Evolutionary conservation across 169 alveolate genomes (phyloP), one percentile per base, ranked within the genome.

Genomic region (Plasmodium gonderi): DNA sequence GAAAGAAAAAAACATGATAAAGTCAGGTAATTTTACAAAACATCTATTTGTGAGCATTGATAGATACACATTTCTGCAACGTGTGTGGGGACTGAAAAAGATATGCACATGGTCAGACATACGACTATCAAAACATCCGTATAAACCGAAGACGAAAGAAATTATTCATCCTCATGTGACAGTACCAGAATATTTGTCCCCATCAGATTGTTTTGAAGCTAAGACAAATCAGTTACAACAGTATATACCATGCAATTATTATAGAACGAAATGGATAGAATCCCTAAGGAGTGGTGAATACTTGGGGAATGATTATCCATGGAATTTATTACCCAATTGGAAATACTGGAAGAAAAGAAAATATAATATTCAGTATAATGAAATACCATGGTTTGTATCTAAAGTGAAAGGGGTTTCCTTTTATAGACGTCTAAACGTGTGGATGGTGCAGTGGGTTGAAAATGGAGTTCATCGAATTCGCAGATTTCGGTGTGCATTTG

Each of bases 401-500:
- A 91, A 94, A 38, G 95, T 90, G 12, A 94, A 94, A 68, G 95
- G 96, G 31, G 96, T 95, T 29, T 90, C 91, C 26, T 95, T 67
- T 80, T 95, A 95, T 68, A 47, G 92, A 54, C 93, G 97, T 90
- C 81, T 96, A 79, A 94, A 96, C 65, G 97, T 95, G n/a, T 96
- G 96, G 96, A 82, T 97, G 47, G 96, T 96, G 20, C 97, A 96
- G 67, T 97, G 98, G 98, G 85, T 92, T 12, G 98, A 97, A 78
- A 91, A 97, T 76, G 97, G 97, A 3, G 90, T 93, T n/a, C 97
- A 95, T 75, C 80, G 98, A 26, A 87, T 94, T 67, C 94, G 98
- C 36, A 90, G 97, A 95, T 97, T 97, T 69, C 82, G 96, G 60
- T 95, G 98, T n/a, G 97, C 98, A 26, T 95, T 95, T 90, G 98